Percentiles rank a stretch among this genome's conserved stretches.
These are phyloP conservation scores for Stagonosporopsis rhizophila DNA, from an alignment of 2,329 filamentous ascomycete species.

Conservation along the genomic window DNA sequence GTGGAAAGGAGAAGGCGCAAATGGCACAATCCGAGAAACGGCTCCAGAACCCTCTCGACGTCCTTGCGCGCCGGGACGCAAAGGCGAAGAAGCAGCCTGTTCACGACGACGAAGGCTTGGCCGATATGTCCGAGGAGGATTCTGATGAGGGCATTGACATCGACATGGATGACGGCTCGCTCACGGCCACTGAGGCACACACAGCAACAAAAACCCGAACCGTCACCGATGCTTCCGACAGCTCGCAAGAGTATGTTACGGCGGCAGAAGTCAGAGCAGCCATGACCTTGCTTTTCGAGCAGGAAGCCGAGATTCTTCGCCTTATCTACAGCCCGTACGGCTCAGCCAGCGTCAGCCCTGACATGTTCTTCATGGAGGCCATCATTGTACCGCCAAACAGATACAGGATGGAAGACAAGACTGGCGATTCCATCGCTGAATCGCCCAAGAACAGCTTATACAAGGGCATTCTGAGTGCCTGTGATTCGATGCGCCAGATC, in stretches of 20 bases:
- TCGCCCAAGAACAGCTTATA: slow-evolving; percentile 88
- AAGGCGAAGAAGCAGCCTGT: slow-evolving; percentile 53
- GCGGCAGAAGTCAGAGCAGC: slow-evolving; percentile 83
- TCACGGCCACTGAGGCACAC: slow-evolving; percentile 57
- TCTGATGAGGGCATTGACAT: slow-evolving; percentile 48
- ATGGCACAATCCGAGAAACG: slow-evolving; percentile 76
- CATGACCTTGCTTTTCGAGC: slow-evolving; percentile 80
- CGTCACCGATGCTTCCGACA: slow-evolving; percentile 38
- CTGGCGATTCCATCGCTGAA: slow-evolving; percentile 83
- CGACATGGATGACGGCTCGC: slow-evolving; percentile 56
- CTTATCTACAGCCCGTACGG: slow-evolving; percentile 85
- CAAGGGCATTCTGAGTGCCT: slow-evolving; percentile 80
- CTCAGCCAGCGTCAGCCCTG: slow-evolving; percentile 67
- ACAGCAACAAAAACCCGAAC: slow-evolving; percentile 52
- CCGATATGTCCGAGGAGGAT: slow-evolving; percentile 63
- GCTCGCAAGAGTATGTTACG: slow-evolving; percentile 76
- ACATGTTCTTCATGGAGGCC: slow-evolving; percentile 93
- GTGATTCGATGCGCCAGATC: slow-evolving; percentile 75
- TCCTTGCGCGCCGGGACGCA: slow-evolving; percentile 59
- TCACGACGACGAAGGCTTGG: slow-evolving; percentile 72
- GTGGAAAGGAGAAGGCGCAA: slow-evolving; percentile 74
- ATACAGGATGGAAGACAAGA: slow-evolving; percentile 85
- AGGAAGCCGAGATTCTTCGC: slow-evolving; percentile 82
- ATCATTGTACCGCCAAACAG: slow-evolving; percentile 91
- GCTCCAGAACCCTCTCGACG: slow-evolving; percentile 72